phyloP scores from a whole-genome alignment of 805 yeast species.

The Yarrowia sp. region DNA sequence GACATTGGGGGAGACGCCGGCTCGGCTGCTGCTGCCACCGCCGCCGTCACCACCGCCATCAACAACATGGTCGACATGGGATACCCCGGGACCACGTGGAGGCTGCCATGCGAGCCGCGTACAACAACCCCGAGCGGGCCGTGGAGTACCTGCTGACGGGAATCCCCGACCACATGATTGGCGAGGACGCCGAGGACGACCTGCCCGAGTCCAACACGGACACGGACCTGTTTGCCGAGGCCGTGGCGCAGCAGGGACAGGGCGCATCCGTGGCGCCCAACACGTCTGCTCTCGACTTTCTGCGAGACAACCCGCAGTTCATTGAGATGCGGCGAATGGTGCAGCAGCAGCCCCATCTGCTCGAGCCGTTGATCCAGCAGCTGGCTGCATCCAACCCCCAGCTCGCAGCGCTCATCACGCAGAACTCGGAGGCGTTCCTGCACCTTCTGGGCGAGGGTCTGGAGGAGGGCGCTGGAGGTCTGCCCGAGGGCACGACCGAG shows the following conservation, averaged over 20 bases:
- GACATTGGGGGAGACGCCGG: constrained; percentile 27
- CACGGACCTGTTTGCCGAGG: constrained; percentile 43
- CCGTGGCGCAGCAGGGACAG: constrained; percentile 33
- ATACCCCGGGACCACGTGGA: constrained; percentile 84
- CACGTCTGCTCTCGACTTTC: constrained; percentile 42
- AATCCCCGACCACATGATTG: constrained; percentile 54
- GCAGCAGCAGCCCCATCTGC: constrained; percentile 80
- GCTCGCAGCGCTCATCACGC: constrained; percentile 62
- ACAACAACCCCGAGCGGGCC: constrained; percentile 96
- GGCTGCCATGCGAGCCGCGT: constrained; percentile 89
- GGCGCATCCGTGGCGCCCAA: constrained; percentile 40
- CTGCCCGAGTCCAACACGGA: constrained; percentile 32
- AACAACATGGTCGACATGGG: constrained; percentile 94
- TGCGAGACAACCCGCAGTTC: constrained; percentile 41
- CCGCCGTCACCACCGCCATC: constrained; percentile 45
- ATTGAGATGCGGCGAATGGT: constrained; percentile 70
- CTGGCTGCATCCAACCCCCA: constrained; percentile 80
- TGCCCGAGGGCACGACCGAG: constrained; percentile 43
- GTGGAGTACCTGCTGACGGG: constrained; percentile 93
- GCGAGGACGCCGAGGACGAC: constrained; percentile 31
- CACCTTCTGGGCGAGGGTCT: constrained; percentile 58
- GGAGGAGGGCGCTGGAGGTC: constrained; percentile 41
- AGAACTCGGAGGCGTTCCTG: constrained; percentile 81
- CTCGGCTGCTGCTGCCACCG: constrained; percentile 32
- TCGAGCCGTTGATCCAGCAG: constrained; percentile 79